Evolutionary conservation across 345 rosid genomes (phyloP), one percentile per base, ranked within the genome.

Genomic region (Syzygium oleosum): DNA sequence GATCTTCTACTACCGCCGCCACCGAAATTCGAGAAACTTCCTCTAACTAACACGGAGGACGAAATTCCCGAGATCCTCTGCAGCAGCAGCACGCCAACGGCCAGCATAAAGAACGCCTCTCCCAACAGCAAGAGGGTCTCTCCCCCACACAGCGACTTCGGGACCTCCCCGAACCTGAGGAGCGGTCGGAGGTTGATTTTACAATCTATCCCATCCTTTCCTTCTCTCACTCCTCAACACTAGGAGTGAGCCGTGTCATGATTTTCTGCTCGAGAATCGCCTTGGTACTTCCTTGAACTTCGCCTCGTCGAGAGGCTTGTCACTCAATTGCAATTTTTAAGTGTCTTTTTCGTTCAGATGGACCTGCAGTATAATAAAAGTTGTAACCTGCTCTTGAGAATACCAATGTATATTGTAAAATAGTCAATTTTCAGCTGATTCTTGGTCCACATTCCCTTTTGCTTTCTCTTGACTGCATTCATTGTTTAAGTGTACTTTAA

Each of bases 71-170:
- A 95, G 87, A 91, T 94, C 88, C 95, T 98, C 8, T 90, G 84
- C 85, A 93, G 90, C 85, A 91, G 88, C 88, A 58, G 83, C 78
- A 87, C 97, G 59, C 96, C 98, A 9, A 87, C 79, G 31, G 55
- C 92, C 7, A 92, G 89, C 84, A 78, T 93, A 84, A 98, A 95
- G 92, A 92, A 94, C 21, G 88, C 90, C 52, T 97, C 99, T 86
- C 99, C 99, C 56, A 98, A 97, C 92, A 91, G 97, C 90, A 98
- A 97, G 95, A 96, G 99, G 94, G 94, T 98, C 86, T 97, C 99
- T 90, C 98, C 98, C 34, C 99, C 98, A 41, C 93, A 94, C 29
- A 84, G 86, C 7, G 91, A 91, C 89, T 89, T 94, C 9, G 94
- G 97, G 31, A 92, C 95, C 46, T 93, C 95, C 61, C 95, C 97